Conservation (phyloP, 2,329 filamentous ascomycete species). For the Ascochyta pisi region DNA sequence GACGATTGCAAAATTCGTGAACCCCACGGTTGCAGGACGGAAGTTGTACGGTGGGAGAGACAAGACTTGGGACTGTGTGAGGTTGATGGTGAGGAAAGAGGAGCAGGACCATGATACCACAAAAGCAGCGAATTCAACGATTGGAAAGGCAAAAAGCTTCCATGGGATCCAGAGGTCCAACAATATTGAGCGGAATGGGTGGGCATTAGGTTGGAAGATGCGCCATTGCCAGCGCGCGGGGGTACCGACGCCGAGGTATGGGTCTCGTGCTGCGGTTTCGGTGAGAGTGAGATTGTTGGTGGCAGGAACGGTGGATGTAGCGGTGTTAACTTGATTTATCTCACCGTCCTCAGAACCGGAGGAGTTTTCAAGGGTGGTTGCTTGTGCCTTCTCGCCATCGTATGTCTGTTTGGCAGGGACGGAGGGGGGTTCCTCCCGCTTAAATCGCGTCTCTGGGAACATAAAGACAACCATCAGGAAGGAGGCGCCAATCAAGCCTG, state of each 20-base stretch:
- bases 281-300: conserved; percentile 29
- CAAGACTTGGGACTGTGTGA: conserved; percentile 64
- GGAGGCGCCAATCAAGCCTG: conserved; percentile 59
- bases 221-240: conserved; percentile 65
- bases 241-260: conserved; percentile 62
- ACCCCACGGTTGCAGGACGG: conserved; percentile 58
- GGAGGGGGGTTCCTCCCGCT: conserved; percentile 52
- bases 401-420: conserved; percentile 14
- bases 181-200: conserved; percentile 56
- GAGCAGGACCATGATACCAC: conserved; percentile 67
- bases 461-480: conserved; percentile 63
- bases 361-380: conserved; percentile 19
- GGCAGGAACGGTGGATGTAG: conserved; percentile 18
- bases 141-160: conserved; percentile 68
- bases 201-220: conserved; percentile 58
- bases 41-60: conserved; percentile 64
- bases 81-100: conserved; percentile 65
- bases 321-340: conserved; percentile 36
- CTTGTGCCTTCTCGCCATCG: conserved; percentile 27
- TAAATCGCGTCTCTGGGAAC: conserved; percentile 70
- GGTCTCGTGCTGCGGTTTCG: conserved; percentile 57
- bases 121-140: conserved; percentile 68
- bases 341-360: conserved; percentile 21
- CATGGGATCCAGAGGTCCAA: conserved; percentile 67
- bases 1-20: conserved; percentile 65